Evolutionary conservation across 1,284 basidiomycete genomes (phyloP), one percentile per base, ranked within the genome.

Genomic region (Trichosporon sp.): DNA sequence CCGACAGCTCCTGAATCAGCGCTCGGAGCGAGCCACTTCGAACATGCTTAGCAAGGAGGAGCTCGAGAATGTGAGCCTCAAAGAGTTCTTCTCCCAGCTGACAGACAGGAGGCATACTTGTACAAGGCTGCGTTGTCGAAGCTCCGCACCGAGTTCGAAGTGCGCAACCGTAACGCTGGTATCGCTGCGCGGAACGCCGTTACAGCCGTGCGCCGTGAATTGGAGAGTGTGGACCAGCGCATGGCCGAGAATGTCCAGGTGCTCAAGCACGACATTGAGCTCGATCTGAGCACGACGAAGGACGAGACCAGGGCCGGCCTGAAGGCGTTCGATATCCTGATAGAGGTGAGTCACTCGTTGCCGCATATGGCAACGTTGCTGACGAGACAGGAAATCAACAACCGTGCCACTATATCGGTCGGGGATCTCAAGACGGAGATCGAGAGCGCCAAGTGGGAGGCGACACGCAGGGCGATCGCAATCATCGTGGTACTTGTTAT

Each of bases 281-380:
- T 99, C 85, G 95, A 99, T 65, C 85, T 98, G 73, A 94, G 96
- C 76, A 92, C 88, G 69, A 85, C 95, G 65, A 98, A 95, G 82
- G 91, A 90, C 70, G 96, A 99, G 77, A 86, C 89, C n/a, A 90
- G 89, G 75, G 86, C 88, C 14, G 93, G 96, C 64, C 80, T 91
- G 70, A 97, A 96, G 81, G 85, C 85, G 56, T 87, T 90, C 71
- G 94, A 95, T 72, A 90, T 97, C 65, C 83, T 84, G 49, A 92
- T 97, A 64, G 94, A 98, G 86, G 95, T 92, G 49, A 56, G 82
- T 74, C 9, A 73, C 62, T 59, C 34, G 36, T 29, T 21, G 37
- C 11, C 33, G 40, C 44, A 60, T 27, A 4, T 40, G 36, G 56
- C 25, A 33, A 46, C 37, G 34, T 8, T 49, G 52, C 56, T 68